A percentile compares a stretch with the other conserved stretches of the same genome.
These are phyloP conservation scores for Penicillium subrubescens DNA, from an alignment of 495 filamentous ascomycete genomes.

Conservation along the genomic window DNA sequence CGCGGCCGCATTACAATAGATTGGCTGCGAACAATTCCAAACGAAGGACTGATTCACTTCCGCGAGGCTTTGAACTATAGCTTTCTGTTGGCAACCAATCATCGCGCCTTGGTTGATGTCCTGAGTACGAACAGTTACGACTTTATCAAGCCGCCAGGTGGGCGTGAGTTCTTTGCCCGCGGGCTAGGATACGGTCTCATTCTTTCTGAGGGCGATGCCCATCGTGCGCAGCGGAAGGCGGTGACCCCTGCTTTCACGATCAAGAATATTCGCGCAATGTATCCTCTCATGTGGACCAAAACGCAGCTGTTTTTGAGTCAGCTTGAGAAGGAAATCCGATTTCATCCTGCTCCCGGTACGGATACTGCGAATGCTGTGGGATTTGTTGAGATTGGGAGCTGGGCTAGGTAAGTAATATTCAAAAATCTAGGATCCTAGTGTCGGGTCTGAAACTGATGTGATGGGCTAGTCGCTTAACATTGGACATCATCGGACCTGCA, in stretches of 20 bases:
- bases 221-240: constrained; percentile 66
- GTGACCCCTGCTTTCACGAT: constrained; percentile 78
- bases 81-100: constrained; percentile 34
- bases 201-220: constrained; percentile 76
- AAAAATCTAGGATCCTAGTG: too few species aligned
- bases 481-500: too few species aligned
- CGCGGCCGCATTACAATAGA: constrained; percentile 59
- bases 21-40: constrained; percentile 71
- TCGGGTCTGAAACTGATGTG: too few species aligned
- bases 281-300: constrained; percentile 72
- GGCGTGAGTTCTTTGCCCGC: constrained; percentile 57
- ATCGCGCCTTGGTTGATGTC: constrained; percentile 49
- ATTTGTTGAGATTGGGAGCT: constrained; percentile 62
- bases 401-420: constrained; percentile 52
- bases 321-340: constrained; percentile 37
- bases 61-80: constrained; percentile 36
- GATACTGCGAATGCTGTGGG: constrained; percentile 38
- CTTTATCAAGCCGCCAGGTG: constrained; percentile 46
- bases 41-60: constrained; percentile 80
- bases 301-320: constrained; percentile 36
- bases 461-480: too few species aligned
- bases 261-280: constrained; percentile 76
- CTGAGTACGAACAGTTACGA: constrained; percentile 52
- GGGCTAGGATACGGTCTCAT: constrained; percentile 75
- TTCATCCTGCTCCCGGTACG: constrained; percentile 30